A percentile compares a stretch with the other conserved stretches of the same genome.
These are phyloP conservation scores for Tilletia horrida DNA, from an alignment of 1,284 basidiomycete species.

Conservation along the genomic window DNA sequence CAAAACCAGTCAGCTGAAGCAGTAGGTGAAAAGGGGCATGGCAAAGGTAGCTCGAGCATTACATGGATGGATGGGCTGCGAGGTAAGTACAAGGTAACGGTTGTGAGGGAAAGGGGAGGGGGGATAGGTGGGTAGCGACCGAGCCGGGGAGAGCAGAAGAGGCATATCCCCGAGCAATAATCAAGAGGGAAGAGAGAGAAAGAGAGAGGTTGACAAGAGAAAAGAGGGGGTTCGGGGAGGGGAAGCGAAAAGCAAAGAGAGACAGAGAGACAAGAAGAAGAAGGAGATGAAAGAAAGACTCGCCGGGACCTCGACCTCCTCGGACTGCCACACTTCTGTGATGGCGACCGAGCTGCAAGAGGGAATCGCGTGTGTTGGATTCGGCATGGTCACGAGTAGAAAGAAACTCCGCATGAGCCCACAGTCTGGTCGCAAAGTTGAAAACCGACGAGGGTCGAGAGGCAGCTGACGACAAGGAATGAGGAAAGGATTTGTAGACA, in stretches of 20 bases:
- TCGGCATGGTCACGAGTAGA: too few relatives aligned
- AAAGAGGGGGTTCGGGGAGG: not conserved
- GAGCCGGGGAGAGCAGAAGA: too few relatives aligned
- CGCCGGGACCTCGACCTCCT: not conserved
- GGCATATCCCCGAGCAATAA: too few relatives aligned
- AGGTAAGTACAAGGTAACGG: slow-evolving; percentile 10
- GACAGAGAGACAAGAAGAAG: not conserved
- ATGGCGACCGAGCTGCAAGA: not conserved
- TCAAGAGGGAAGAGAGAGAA: too few relatives aligned
- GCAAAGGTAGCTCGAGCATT: slow-evolving; percentile 15
- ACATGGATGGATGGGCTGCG: slow-evolving; percentile 17
- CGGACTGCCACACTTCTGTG: not conserved
- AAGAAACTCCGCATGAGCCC: not conserved
- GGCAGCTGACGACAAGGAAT: not conserved
- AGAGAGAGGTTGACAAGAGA: not conserved
- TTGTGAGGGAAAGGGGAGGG: not conserved
- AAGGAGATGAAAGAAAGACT: not conserved
- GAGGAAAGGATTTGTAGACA: too few relatives aligned
- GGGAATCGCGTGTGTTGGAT: not conserved
- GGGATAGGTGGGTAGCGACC: too few relatives aligned
- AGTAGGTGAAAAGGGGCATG: not conserved
- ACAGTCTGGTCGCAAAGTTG: not conserved
- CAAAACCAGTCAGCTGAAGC: not conserved
- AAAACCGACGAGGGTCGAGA: not conserved
- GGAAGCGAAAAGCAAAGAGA: slow-evolving; percentile 2